Evolutionary conservation across 352 stramenopile genomes (phyloP), one percentile per base, ranked within the genome.

Genomic region (Phytophthora palmivora): DNA sequence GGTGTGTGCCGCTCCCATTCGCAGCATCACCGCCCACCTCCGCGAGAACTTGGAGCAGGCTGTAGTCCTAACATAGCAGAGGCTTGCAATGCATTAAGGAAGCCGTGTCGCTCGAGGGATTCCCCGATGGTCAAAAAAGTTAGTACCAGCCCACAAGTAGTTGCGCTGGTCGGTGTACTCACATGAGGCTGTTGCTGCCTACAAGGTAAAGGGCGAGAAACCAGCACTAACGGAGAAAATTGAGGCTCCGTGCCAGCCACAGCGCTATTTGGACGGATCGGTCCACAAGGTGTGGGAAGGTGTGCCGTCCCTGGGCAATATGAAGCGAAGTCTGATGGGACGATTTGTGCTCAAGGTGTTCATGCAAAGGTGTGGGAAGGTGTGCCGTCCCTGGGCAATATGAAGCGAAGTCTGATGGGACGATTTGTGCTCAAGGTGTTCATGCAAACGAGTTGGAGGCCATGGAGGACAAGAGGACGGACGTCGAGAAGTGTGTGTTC

Each of bases 131-230:
- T 9, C 57, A n/a, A n/a, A 76, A 19, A 74, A 63, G 50, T 45
- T 76, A 16, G 38, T n/a, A n/a, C n/a, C n/a, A n/a, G n/a, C n/a
- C n/a, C n/a, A n/a, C n/a, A n/a, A n/a, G n/a, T n/a, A n/a, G 26
- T 44, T 79, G 37, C 71, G 71, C 28, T 79, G 71, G 71, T 79
- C 77, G 50, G 59, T 66, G 38, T 79, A 79, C 34, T 55, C 71
- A 48, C 47, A 67, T 19, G 67, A 79, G 22, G 71, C 67, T 9
- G 66, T 76, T 12, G 51, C 46, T 9, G 46, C 41, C 0, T 73
- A 64, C 37, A 74, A 70, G 33, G 38, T 55, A 9, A 53, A 34
- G 18, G 43, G 58, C 14, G 22, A 67, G 37, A 75, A 75, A 21
- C 55, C 64, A 11, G 11, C 22, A 6, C 63, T 74, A 6, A 58